These are phyloP conservation scores for Microbotryum intermedium DNA, from an alignment of 1,284 basidiomycete species.

Conservation along the genomic window DNA sequence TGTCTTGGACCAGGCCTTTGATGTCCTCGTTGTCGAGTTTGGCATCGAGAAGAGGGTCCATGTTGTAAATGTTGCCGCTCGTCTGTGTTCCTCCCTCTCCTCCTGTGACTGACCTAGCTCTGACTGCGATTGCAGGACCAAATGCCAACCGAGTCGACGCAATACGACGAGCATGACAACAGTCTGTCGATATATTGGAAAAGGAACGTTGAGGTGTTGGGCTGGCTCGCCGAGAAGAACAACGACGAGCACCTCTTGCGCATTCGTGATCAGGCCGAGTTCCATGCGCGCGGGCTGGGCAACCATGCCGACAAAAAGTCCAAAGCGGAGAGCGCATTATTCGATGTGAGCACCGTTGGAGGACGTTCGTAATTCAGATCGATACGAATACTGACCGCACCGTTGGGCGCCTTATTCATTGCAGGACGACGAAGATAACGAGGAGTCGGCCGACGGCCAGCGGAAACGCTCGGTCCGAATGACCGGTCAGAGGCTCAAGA, in stretches of 20 bases:
- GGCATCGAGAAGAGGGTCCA: conserved; percentile 81
- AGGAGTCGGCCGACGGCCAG: too few species aligned
- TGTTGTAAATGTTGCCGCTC: neutral
- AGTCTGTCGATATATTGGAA: conserved; percentile 71
- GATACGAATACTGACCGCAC: too few species aligned
- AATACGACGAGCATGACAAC: conserved; percentile 88
- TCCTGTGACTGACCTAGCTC: conserved; percentile 52
- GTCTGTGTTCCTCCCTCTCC: neutral
- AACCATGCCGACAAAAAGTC: conserved; percentile 43
- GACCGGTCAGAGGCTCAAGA: conserved; percentile 44
- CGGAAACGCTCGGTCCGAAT: neutral
- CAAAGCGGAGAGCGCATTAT: conserved; percentile 77
- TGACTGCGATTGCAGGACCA: conserved; percentile 51
- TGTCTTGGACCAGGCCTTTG: conserved; percentile 91
- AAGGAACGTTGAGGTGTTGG: conserved; percentile 64
- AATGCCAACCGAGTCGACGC: conserved; percentile 71
- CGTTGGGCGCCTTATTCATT: too few species aligned
- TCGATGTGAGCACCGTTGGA: conserved; percentile 48
- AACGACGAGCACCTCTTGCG: conserved; percentile 47
- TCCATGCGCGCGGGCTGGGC: conserved; percentile 56
- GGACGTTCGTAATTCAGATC: too few species aligned
- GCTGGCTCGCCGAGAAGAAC: conserved; percentile 84
- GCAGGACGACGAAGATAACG: too few species aligned
- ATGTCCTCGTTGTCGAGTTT: conserved; percentile 55
- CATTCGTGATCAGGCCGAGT: conserved; percentile 53